Evolutionary conservation across 345 rosid species (phyloP).

Genomic region (Odontarrhena argentea): DNA sequence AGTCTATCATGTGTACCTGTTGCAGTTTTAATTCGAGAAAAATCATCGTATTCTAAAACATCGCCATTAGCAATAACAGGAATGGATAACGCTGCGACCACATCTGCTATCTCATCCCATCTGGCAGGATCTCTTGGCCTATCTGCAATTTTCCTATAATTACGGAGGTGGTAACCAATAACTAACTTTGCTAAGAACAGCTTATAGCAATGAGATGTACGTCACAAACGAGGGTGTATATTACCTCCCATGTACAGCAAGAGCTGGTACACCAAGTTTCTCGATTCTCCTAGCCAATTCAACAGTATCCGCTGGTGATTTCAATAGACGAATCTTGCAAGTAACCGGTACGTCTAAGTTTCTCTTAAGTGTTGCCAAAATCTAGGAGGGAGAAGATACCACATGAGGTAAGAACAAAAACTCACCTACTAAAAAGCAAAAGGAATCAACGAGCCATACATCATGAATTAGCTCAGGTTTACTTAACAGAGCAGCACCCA

Average conservation of each 20-base stretch:
- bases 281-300: slow-evolving; percentile 91
- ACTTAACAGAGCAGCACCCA: slow-evolving; percentile 91
- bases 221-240: slow-evolving; percentile 1
- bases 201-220: background rate
- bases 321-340: slow-evolving; percentile 84
- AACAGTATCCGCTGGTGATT: slow-evolving; percentile 76
- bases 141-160: slow-evolving; percentile 75
- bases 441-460: slow-evolving; percentile 47
- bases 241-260: slow-evolving; percentile 94
- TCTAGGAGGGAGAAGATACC: slow-evolving; percentile 47
- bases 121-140: slow-evolving; percentile 96
- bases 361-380: slow-evolving; percentile 80
- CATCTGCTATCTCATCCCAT: slow-evolving; percentile 83
- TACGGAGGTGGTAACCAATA: slow-evolving; percentile 7
- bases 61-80: slow-evolving; percentile 97
- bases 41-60: slow-evolving; percentile 77
- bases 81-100: slow-evolving; percentile 80
- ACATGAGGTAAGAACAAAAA: slow-evolving; percentile 6
- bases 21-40: slow-evolving; percentile 63
- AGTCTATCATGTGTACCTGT: slow-evolving; percentile 56
- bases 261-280: slow-evolving; percentile 91
- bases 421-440: background rate
- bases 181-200: slow-evolving; percentile 17
- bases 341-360: slow-evolving; percentile 81
- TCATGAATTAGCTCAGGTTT: slow-evolving; percentile 87